These are phyloP conservation scores for Metschnikowia peoriensis DNA, from an alignment of 805 yeast genomes.

Conservation along the genomic window DNA sequence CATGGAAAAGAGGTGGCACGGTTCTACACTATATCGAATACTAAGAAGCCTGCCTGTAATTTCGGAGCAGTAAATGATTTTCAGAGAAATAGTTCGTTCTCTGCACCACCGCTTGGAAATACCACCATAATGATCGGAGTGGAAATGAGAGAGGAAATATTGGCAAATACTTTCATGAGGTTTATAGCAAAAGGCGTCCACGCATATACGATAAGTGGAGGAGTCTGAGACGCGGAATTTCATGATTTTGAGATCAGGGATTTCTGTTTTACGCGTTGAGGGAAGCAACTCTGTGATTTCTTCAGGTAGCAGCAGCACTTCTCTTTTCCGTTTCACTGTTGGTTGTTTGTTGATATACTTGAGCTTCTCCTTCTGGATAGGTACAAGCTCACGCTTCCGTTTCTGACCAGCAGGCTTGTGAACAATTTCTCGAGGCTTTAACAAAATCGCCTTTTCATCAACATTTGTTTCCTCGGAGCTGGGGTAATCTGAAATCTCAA, in stretches of 20 bases:
- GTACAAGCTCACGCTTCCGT: slow-evolving; percentile 9
- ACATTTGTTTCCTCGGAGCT: slow-evolving; percentile 13
- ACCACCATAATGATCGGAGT: slow-evolving; percentile 93
- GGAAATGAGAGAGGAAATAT: slow-evolving; percentile 80
- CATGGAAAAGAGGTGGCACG: slow-evolving; percentile 42
- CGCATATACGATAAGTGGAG: slow-evolving; percentile 43
- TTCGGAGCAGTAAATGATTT: slow-evolving; percentile 67
- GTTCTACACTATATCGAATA: slow-evolving; percentile 53
- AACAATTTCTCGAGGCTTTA: not conserved
- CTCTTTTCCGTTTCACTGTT: slow-evolving; percentile 8
- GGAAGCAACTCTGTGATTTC: slow-evolving; percentile 13
- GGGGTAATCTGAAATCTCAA: not conserved
- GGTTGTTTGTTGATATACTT: slow-evolving; percentile 11
- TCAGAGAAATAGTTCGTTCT: slow-evolving; percentile 45
- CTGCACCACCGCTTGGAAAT: slow-evolving; percentile 69
- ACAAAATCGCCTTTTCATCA: not conserved
- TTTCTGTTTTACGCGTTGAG: slow-evolving; percentile 25
- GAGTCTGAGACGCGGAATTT: slow-evolving; percentile 30
- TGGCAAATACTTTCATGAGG: slow-evolving; percentile 44
- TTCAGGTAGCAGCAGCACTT: slow-evolving; percentile 10
- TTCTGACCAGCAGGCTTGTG: not conserved
- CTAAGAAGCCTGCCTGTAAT: slow-evolving; percentile 62
- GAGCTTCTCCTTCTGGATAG: slow-evolving; percentile 12
- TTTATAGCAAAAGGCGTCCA: slow-evolving; percentile 64
- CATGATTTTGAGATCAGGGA: slow-evolving; percentile 57